Evolutionary conservation across 371 early-diverging fungal genomes (phyloP), one percentile per base, ranked within the genome.

Genomic region (Mortierella polycephala): DNA sequence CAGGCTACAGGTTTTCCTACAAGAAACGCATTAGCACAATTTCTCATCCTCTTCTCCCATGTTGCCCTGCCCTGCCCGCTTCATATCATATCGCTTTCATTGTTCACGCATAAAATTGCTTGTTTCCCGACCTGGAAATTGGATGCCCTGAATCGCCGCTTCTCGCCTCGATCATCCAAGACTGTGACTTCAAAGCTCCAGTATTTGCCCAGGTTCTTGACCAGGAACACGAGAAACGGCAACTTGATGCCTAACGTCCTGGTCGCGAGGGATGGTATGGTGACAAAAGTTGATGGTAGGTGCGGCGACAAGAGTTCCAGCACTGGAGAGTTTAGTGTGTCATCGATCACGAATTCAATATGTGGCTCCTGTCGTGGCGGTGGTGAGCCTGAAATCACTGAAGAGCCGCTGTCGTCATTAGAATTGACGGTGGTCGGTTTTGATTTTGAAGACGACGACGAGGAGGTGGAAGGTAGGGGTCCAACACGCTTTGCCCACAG

Each of bases 121-220:
- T 10, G 57, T n/a, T 60, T 66, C 60, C 80, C 73, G 71, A 93
- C 93, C 88, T 96, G 96, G 83, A 93, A 98, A 75, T 96, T 98
- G n/a, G 93, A 92, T 8, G 95, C 92, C 54, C 97, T 84, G 71
- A 98, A 94, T 56, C 95, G 73, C 40, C 96, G 84, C 54, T 90
- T 87, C 45, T 88, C 87, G 39, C 92, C 90, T 70, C 91, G 90
- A 74, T 95, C 95, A 74, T 97, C 97, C 44, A 93, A 59, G 9
- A 94, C 86, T 68, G 94, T 90, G 0, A 97, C 91, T 71, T 98
- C 98, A 71, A 97, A 95, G 13, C 96, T 94, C 75, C 96, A 95
- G 74, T 94, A 95, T 75, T 92, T 92, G 66, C 93, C 89, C 49
- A 95, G 68, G 72, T 95, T 96, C 81, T 96, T 96, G 40, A 95